Evolutionary conservation across 805 yeast genomes (phyloP).

Genomic region (Wickerhamiella australiensis): DNA sequence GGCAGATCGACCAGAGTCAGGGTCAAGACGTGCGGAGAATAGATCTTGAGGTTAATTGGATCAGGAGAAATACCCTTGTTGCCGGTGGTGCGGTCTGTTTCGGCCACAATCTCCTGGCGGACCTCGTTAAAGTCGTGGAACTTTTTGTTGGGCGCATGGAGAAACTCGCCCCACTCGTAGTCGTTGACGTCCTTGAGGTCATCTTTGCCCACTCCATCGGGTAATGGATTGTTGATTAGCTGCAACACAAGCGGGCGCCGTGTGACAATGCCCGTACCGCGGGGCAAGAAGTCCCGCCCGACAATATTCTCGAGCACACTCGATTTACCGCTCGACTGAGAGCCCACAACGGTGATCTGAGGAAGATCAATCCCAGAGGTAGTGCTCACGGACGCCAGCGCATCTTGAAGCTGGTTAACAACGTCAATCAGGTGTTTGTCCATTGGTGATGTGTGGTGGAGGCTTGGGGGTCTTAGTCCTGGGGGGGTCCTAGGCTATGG

Average conservation of each 20-base stretch:
- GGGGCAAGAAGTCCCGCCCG: conserved; percentile 80
- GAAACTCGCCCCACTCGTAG: conserved; percentile 92
- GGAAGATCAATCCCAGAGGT: conserved; percentile 80
- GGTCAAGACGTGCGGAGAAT: conserved; percentile 88
- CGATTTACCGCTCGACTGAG: conserved; percentile 81
- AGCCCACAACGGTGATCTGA: conserved; percentile 82
- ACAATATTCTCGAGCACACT: conserved; percentile 84
- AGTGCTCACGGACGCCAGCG: conserved; percentile 75
- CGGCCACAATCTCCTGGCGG: conserved; percentile 77
- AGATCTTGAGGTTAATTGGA: conserved; percentile 87
- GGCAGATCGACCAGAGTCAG: conserved; percentile 93
- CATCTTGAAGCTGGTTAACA: conserved; percentile 76
- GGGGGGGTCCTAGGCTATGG: too few relatives aligned
- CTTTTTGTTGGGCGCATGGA: conserved; percentile 81
- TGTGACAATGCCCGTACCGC: conserved; percentile 86
- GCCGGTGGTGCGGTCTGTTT: conserved; percentile 72
- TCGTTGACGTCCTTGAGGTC: conserved; percentile 22
- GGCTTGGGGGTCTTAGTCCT: not conserved
- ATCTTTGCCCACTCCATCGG: conserved; percentile 15
- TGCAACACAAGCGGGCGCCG: conserved; percentile 76
- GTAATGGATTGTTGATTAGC: conserved; percentile 29
- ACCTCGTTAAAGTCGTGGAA: conserved; percentile 82
- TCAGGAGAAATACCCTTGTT: conserved; percentile 78
- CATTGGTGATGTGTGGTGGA: conserved; percentile 32
- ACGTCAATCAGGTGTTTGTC: conserved; percentile 70